Percentiles rank a stretch among this genome's conserved stretches.
Evolutionary conservation across 192 early-diverging fungal genomes (phyloP).

Genomic region (Entophlyctis luteolus): DNA sequence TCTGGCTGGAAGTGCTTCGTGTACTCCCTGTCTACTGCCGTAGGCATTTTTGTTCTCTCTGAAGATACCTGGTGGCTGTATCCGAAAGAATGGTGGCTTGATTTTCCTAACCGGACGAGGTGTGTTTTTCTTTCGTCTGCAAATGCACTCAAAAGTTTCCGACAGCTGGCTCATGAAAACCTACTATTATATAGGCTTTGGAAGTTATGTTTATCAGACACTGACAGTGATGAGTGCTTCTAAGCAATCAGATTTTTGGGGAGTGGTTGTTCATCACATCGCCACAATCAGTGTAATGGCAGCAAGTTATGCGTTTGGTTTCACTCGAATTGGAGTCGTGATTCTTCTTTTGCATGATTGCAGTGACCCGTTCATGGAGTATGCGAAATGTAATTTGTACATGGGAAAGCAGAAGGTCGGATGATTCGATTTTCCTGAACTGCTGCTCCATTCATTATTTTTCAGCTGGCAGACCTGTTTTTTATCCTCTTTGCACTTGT

Average conservation of each 20-base stretch:
- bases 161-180: slow-evolving; percentile 29
- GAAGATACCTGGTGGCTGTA: slow-evolving; percentile 20
- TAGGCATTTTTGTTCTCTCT: slow-evolving; percentile 20
- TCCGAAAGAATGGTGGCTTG: slow-evolving; percentile 17
- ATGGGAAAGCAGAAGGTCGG: slow-evolving; percentile 35
- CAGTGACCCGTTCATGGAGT: slow-evolving; percentile 49
- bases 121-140: no score
- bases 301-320: slow-evolving; percentile 38
- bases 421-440: not conserved
- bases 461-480: slow-evolving; percentile 27
- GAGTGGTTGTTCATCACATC: slow-evolving; percentile 42
- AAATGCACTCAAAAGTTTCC: no score
- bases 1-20: slow-evolving; percentile 23
- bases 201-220: slow-evolving; percentile 32
- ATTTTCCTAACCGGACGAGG: slow-evolving; percentile 19
- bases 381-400: slow-evolving; percentile 47
- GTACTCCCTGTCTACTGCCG: slow-evolving; percentile 7
- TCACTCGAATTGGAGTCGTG: slow-evolving; percentile 40
- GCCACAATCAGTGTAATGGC: slow-evolving; percentile 40
- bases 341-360: slow-evolving; percentile 47
- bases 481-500: slow-evolving; percentile 32
- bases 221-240: slow-evolving; percentile 34
- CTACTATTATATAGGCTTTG: slow-evolving; percentile 42
- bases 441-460: not conserved
- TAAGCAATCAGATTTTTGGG: slow-evolving; percentile 39